Evolutionary conservation across 768 basidiomycete species (phyloP), one percentile per base, ranked within the genome.

Genomic region (Agrocybe praecox): DNA sequence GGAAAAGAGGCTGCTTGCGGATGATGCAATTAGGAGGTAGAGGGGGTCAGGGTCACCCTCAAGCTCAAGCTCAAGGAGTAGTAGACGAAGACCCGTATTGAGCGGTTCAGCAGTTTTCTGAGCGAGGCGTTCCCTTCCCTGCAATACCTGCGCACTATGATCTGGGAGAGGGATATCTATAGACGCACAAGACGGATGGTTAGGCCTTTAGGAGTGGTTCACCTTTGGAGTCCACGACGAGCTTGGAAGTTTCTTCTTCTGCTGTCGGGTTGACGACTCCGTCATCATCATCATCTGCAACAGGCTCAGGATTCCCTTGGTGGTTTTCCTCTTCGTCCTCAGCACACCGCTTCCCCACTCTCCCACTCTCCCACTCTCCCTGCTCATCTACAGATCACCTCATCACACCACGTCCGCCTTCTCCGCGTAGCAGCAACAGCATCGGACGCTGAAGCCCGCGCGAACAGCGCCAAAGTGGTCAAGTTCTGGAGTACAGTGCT

Each of bases 51-150:
- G 26, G 18, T 33, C 26, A 29, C 9, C 26, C 4, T 29, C 26
- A 29, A 9, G 5, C 4, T 9, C 26, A 29, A 1, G 56, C 17
- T 12, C 62, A 49, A n/a, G n/a, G n/a, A n/a, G n/a, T n/a, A n/a
- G n/a, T n/a, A 21, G 72, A 76, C 32, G 77, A 79, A 11, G 76
- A 80, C 32, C 78, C 82, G 12, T 88, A 87, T 65, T 32, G 84
- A 87, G 68, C 89, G 90, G 68, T 77, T 90, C 52, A 80, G 79
- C 44, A 84, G 81, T 54, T 68, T 90, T n/a, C 63, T 90, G 17
- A 73, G 79, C 48, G 78, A 84, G 52, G 86, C 87, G 49, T 90
- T 90, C 66, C 89, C 89, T 22, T 67, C 69, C 12, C 69, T 90
- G 55, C 72, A 72, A 59, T 86, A 79, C 64, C 76, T 91, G 49